phyloP scores from a whole-genome alignment of 2,329 filamentous ascomycete species.

The Didymosphaeria variabile region DNA sequence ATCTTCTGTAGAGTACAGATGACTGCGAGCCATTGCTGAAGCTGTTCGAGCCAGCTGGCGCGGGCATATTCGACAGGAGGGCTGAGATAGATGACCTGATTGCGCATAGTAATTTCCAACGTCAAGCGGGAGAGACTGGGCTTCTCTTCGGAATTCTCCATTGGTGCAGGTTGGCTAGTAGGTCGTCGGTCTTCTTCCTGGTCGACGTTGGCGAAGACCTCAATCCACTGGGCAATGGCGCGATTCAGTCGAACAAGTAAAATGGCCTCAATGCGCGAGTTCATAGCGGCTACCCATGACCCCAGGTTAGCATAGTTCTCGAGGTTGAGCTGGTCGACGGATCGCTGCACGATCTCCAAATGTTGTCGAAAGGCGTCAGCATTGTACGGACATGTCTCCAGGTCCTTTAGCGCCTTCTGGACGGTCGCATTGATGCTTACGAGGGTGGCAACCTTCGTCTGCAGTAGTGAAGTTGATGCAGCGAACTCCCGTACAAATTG shows the following conservation, averaged over 20 bases:
- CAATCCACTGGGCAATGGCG: slow-evolving; percentile 87
- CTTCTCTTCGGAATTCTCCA: slow-evolving; percentile 52
- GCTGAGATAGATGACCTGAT: slow-evolving; percentile 96
- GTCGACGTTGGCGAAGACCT: slow-evolving; percentile 71
- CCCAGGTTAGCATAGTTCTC: slow-evolving; percentile 95
- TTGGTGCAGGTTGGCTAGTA: slow-evolving; percentile 50
- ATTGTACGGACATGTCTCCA: slow-evolving; percentile 86
- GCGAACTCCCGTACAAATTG: slow-evolving; percentile 97
- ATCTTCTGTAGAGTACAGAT: slow-evolving; percentile 94
- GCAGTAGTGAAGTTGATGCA: slow-evolving; percentile 83
- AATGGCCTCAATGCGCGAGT: slow-evolving; percentile 81
- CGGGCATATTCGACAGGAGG: slow-evolving; percentile 91
- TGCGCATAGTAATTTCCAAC: slow-evolving; percentile 96
- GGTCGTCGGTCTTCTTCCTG: slow-evolving; percentile 38
- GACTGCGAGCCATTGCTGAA: slow-evolving; percentile 92
- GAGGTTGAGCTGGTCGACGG: slow-evolving; percentile 94
- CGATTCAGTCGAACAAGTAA: slow-evolving; percentile 83
- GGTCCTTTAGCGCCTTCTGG: slow-evolving; percentile 82
- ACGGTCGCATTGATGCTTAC: slow-evolving; percentile 80
- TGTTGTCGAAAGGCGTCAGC: slow-evolving; percentile 79
- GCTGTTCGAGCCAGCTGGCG: slow-evolving; percentile 90
- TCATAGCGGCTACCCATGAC: slow-evolving; percentile 89
- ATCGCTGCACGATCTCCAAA: slow-evolving; percentile 85
- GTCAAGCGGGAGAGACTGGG: slow-evolving; percentile 78
- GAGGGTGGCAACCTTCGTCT: slow-evolving; percentile 84